Evolutionary conservation across 345 rosid species (phyloP), one percentile per base, ranked within the genome.

Genomic region (Ailanthus altissimus): DNA sequence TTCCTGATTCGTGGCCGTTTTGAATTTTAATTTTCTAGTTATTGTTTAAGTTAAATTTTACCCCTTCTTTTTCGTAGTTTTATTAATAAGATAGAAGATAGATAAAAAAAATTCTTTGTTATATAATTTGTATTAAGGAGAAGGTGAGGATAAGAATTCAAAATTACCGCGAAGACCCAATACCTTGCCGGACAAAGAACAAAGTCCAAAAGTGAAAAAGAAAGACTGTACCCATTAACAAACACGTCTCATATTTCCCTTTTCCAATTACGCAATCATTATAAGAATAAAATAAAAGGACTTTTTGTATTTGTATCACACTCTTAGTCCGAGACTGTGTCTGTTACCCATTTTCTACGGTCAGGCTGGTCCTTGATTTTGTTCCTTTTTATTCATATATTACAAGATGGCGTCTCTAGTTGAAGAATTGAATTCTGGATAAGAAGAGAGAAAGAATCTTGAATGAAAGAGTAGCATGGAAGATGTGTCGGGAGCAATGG

Each of bases 401-500:
- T n/a, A 23, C 21, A 23, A 32, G 32, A 32, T 64, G 78, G 21
- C 21, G 16, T 15, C 23, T 50, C 5, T 36, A 21, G 14, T 45
- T 42, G 45, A 14, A 25, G 51, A 66, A 70, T 60, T 62, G 61
- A 63, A 75, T 51, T 28, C 47, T 67, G 81, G 81, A 45, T 9
- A 79, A 73, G 80, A 80, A 71, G 82, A 40, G 25, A 26, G 49
- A 9, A 73, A 67, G 43, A 54, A 13, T n/a, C 11, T 43, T 57
- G 25, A 63, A 68, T 25, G n/a, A 32, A 32, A 32, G 38, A 32
- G 38, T 32, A 32, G 38, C 38, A 50, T 77, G 85, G 86, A 78
- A 42, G 82, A 69, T 59, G 77, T 79, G 53, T 85, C 89, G 14
- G 86, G 87, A 63, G 77, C 92, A 53, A 75, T 89, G 78, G 92